Conservation (phyloP, 2,329 filamentous ascomycete genomes). For the Amphichorda felina region DNA sequence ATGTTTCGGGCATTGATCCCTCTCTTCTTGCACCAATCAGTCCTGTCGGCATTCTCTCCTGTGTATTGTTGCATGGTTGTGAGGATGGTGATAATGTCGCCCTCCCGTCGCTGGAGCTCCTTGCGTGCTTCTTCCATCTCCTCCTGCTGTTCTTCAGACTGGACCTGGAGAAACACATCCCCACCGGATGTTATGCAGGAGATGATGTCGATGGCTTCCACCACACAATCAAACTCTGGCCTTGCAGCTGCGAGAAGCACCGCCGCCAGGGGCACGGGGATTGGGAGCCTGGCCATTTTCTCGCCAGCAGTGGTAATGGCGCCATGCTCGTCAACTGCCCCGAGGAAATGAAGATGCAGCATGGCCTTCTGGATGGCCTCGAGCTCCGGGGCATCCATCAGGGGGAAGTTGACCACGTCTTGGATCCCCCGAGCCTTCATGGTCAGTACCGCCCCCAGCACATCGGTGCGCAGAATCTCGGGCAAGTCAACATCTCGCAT, state of each 20-base stretch:
- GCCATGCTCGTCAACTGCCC: slow-evolving; percentile 61
- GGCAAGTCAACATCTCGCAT: slow-evolving; percentile 67
- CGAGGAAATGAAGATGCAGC: slow-evolving; percentile 66
- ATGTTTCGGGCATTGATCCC: slow-evolving; percentile 49
- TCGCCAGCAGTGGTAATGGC: slow-evolving; percentile 61
- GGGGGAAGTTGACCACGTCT: slow-evolving; percentile 70
- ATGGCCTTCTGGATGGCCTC: slow-evolving; percentile 75
- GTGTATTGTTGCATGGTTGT: slow-evolving; percentile 51
- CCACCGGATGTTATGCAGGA: slow-evolving; percentile 51
- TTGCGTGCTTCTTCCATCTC: slow-evolving; percentile 40
- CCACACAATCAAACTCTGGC: slow-evolving; percentile 58
- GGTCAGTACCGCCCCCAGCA: slow-evolving; percentile 74
- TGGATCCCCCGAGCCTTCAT: slow-evolving; percentile 88
- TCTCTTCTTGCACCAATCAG: slow-evolving; percentile 45
- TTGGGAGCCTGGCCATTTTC: slow-evolving; percentile 71
- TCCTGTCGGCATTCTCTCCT: slow-evolving; percentile 41
- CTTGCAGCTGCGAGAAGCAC: slow-evolving; percentile 71
- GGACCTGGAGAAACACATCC: slow-evolving; percentile 48
- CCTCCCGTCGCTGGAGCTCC: slow-evolving; percentile 48
- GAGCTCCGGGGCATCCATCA: slow-evolving; percentile 69
- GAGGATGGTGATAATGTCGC: slow-evolving; percentile 53
- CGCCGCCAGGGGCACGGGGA: slow-evolving; percentile 69
- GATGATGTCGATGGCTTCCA: slow-evolving; percentile 78
- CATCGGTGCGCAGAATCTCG: slow-evolving; percentile 83
- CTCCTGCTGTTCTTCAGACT: slow-evolving; percentile 43